Base-by-base conservation (phyloP, 140 eudicot genomes). In the Erigeron philadelphicus region DNA sequence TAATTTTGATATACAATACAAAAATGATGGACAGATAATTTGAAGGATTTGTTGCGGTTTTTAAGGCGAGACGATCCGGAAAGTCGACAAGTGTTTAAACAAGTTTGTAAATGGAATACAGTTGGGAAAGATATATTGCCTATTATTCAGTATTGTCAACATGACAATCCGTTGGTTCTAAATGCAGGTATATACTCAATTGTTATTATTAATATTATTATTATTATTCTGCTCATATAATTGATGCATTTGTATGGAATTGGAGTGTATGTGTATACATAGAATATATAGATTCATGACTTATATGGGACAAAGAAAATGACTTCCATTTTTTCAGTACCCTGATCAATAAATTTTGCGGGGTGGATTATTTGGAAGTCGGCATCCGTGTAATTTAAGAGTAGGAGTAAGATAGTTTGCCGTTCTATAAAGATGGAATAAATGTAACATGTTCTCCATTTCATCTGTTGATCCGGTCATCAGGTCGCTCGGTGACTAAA, bases 1-100 rank as follows among this genome's bases (percentile, higher is more conserved):
- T 19, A 15, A 45, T 46, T 6, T 7, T 3, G 38, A 31, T 7
- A 7, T 70, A 17, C 11, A 11, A 23, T 4, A 17, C 25, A 21
- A 7, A 3, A 40, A 45, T 35, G 78, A 23, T 61, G 71, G 40
- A 79, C 81, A 93, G 98, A 93, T 79, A 93, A 93, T 75, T 76
- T 93, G 84, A 93, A 89, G 96, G 98, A 93, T 80, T 75, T 93
- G 77, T 56, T 93, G 70, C 81, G 98, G 72, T 93, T 84, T 81
- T 68, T 93, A 70, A 77, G 98, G 81, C 85, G 96, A 48, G 98
- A 93, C n/a, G 94, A 93, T 78, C 95, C 93, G 10, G 83, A 86
- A 73, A 81, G 83, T 47, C 84, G 98, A 41, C 88, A 89, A 46
- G 98, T 93, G 74, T 88, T 93, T 77, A 89, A 81, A 77, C 98